phyloP scores from a whole-genome alignment of 1,139 yeast species.

The Saccharomycopsis crataegensis region DNA sequence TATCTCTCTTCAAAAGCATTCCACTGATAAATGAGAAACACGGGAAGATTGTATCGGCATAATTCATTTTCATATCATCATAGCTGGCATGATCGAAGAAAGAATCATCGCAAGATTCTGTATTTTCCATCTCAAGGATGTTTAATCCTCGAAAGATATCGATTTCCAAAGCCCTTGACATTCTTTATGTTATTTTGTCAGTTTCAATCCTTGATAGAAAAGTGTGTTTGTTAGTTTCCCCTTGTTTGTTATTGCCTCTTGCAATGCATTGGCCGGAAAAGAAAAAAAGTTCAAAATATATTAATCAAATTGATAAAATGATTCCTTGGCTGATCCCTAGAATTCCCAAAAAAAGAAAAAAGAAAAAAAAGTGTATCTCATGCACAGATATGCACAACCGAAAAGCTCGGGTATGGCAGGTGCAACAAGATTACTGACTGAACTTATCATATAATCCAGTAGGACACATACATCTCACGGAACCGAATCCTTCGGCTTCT shows the following conservation, averaged over 20 bases:
- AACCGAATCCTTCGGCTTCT: no score
- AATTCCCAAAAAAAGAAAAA: no score
- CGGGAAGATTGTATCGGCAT: constrained; percentile 34
- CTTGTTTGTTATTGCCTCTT: background rate
- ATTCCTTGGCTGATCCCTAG: no score
- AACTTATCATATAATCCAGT: no score
- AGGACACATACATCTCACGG: no score
- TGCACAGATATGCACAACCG: no score
- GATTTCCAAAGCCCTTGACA: constrained; percentile 10
- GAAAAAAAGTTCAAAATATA: no score
- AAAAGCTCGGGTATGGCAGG: no score
- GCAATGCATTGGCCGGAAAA: no score
- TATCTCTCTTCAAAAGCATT: constrained; percentile 22
- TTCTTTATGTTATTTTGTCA: background rate
- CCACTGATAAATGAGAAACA: constrained; percentile 31
- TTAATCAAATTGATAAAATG: no score
- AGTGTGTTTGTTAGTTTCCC: background rate
- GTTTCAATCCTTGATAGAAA: background rate
- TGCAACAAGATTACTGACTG: no score
- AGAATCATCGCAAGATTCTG: constrained; percentile 24
- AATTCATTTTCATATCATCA: constrained; percentile 25
- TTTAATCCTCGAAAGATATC: constrained; percentile 31
- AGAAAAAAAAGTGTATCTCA: no score
- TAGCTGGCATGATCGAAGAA: constrained; percentile 27
- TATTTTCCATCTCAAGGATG: constrained; percentile 32